Percentiles rank a stretch among this genome's conserved stretches.
phyloP scores from a whole-genome alignment of 805 yeast species.

The Dipodascus albidus region DNA sequence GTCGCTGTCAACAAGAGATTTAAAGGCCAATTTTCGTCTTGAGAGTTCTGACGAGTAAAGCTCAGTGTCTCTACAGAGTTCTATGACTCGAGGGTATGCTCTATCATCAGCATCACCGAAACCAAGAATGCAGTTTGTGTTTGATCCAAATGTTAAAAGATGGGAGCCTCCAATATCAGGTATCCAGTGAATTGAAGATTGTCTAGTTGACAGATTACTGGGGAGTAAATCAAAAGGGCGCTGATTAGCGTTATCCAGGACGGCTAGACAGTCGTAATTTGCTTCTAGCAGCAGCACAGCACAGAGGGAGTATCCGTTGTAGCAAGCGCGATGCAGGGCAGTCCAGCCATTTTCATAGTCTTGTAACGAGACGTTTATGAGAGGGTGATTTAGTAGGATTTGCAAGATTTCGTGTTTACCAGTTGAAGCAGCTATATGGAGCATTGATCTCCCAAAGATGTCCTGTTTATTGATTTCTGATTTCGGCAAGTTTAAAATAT shows the following conservation, averaged over 20 bases:
- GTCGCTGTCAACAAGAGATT: conserved; percentile 2
- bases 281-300: conserved; percentile 34
- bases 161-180: conserved; percentile 30
- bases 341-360: conserved; percentile 81
- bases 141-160: conserved; percentile 50
- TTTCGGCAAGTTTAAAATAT: conserved; percentile 23
- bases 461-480: conserved; percentile 42
- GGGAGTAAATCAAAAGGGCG: conserved; percentile 60
- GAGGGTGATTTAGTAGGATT: conserved; percentile 36
- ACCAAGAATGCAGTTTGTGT: conserved; percentile 52
- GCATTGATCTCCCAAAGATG: conserved; percentile 47
- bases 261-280: conserved; percentile 31
- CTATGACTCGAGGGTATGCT: conserved; percentile 31
- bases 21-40: conserved; percentile 5
- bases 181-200: conserved; percentile 13
- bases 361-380: conserved; percentile 32
- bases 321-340: conserved; percentile 60
- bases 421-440: conserved; percentile 22
- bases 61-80: conserved; percentile 17
- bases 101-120: conserved; percentile 52
- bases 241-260: conserved; percentile 57
- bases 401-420: conserved; percentile 24
- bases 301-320: conserved; percentile 43
- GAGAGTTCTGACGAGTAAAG: conserved; percentile 1
- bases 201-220: conserved; percentile 4